These are phyloP conservation scores for Lactarius quietus DNA, from an alignment of 768 basidiomycete species.

Conservation along the genomic window DNA sequence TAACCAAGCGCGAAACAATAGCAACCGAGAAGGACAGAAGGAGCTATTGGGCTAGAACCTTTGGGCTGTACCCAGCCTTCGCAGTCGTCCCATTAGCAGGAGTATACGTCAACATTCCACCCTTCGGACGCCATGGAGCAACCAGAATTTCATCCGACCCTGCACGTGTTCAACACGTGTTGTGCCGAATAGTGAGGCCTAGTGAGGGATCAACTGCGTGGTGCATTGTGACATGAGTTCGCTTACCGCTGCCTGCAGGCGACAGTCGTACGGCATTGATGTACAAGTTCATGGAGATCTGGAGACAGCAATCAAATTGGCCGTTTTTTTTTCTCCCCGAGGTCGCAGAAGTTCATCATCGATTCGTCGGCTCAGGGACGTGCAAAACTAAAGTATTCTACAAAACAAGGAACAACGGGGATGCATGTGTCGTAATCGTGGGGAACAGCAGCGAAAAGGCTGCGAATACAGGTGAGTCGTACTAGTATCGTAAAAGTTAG, in stretches of 20 bases:
- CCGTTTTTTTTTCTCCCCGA: background rate
- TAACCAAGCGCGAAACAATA: background rate
- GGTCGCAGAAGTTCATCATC: background rate
- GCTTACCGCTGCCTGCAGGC: background rate
- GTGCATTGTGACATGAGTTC: background rate
- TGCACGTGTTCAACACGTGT: conserved; percentile 14
- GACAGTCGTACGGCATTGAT: background rate
- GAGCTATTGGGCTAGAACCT: background rate
- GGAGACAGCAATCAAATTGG: background rate
- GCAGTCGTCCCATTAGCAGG: background rate
- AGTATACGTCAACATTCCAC: background rate
- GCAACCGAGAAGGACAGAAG: background rate
- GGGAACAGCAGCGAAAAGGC: background rate
- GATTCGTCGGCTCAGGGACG: background rate
- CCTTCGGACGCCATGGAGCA: background rate
- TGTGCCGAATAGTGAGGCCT: too few species aligned
- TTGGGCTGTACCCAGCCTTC: background rate
- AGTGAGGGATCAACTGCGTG: background rate
- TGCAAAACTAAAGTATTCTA: background rate
- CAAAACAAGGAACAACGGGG: background rate
- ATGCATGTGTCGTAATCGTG: background rate
- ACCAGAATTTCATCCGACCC: background rate
- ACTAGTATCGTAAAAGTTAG: background rate
- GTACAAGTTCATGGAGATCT: background rate
- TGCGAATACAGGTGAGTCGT: background rate